phyloP scores from a whole-genome alignment of 2,329 filamentous ascomycete species.

The Colletotrichum truncatum region DNA sequence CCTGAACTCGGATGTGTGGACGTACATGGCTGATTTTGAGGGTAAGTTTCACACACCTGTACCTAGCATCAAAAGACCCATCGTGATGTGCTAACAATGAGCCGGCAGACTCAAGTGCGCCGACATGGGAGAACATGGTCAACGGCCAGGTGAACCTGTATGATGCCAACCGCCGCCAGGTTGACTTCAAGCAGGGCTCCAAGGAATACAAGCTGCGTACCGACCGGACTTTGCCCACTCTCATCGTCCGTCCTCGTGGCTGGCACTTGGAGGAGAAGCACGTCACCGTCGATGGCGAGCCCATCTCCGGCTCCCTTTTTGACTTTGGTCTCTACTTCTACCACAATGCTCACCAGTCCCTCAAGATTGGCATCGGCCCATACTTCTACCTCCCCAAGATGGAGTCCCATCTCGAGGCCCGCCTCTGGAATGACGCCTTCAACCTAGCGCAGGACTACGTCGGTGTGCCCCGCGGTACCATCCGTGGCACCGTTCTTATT shows the following conservation, averaged over 20 bases:
- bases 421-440: constrained; percentile 98
- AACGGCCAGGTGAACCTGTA: constrained; percentile 98
- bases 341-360: constrained; percentile 93
- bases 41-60: constrained; percentile 59
- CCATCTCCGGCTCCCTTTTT: constrained; percentile 91
- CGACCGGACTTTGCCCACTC: constrained; percentile 83
- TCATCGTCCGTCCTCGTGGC: constrained; percentile 93
- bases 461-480: constrained; percentile 88
- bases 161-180: constrained; percentile 90
- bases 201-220: constrained; percentile 99
- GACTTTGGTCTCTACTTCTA: constrained; percentile 99
- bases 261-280: constrained; percentile 99
- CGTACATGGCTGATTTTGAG: constrained; percentile 99
- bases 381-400: constrained; percentile 99
- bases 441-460: constrained; percentile 95
- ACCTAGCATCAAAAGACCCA: neutral
- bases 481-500: constrained; percentile 94
- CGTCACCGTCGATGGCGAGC: constrained; percentile 92
- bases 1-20: constrained; percentile 94
- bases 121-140: constrained; percentile 99
- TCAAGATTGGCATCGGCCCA: constrained; percentile 84
- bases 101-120: constrained; percentile 83
- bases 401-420: constrained; percentile 96
- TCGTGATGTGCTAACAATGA: neutral
- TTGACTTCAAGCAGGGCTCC: constrained; percentile 94